These are phyloP conservation scores for Ophiostoma sp. DNA, from an alignment of 2,329 filamentous ascomycete species.

Conservation along the genomic window DNA sequence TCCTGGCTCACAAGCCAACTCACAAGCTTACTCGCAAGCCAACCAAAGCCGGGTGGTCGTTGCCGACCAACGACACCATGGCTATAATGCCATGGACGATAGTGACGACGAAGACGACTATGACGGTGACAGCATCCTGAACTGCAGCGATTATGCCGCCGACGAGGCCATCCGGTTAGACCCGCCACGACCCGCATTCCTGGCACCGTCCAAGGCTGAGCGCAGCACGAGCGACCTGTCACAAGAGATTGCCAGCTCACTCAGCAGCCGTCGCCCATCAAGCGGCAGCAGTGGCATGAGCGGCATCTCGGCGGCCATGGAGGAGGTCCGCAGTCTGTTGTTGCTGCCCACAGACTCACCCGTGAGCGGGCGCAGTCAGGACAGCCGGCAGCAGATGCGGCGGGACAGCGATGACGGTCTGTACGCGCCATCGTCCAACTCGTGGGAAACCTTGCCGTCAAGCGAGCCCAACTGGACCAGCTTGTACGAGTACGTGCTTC, in stretches of 20 bases:
- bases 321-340: slow-evolving; percentile 30
- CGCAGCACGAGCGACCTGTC: slow-evolving; percentile 23
- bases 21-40: not conserved
- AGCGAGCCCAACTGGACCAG: slow-evolving; percentile 31
- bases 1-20: not conserved
- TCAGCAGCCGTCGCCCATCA: slow-evolving; percentile 18
- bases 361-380: not conserved
- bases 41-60: not conserved
- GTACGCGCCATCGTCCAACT: slow-evolving; percentile 24
- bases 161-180: slow-evolving; percentile 26
- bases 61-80: not conserved
- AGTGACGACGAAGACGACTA: slow-evolving; percentile 8
- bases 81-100: not conserved
- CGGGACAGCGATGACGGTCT: not conserved
- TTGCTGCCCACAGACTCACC: slow-evolving; percentile 23
- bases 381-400: not conserved
- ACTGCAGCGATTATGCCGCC: not conserved
- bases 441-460: slow-evolving; percentile 30
- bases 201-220: not conserved
- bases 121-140: not conserved
- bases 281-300: slow-evolving; percentile 23
- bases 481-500: slow-evolving; percentile 25
- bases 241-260: slow-evolving; percentile 29
- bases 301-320: slow-evolving; percentile 30
- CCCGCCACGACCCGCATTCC: slow-evolving; percentile 25